Evolutionary conservation across 2,329 filamentous ascomycete genomes (phyloP), one percentile per base, ranked within the genome.

Genomic region (Biscogniauxia mediterranea): DNA sequence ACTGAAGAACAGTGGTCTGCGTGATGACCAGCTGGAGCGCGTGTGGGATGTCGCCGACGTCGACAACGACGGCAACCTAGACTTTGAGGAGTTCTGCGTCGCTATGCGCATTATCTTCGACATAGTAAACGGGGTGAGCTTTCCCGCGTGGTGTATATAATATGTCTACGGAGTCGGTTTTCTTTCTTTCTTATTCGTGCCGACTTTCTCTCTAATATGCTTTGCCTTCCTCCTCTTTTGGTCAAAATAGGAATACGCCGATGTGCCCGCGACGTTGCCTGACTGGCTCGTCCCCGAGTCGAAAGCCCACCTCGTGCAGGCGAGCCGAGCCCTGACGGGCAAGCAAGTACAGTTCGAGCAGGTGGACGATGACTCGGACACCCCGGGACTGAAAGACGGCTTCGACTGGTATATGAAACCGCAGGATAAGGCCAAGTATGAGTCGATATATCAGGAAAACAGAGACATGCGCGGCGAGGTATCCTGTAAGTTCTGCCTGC

Each of bases 391-490:
- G 64, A 96, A 96, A 75, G 93, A 97, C 77, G 94, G 94, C 13
- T 99, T 99, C 76, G 95, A 99, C 76, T 99, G 95, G 95, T 99
- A 99, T 80, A 99, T 99, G 92, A 93, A 88, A 62, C 95, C 95
- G 0, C 78, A 82, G 28, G 93, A 99, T 79, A 96, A 96, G 79
- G 75, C 86, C 66, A 98, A 97, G 78, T 99, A 99, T 79, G 93
- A 97, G 77, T 92, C 94, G 70, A 99, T 99, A 77, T 99, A 98
- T 79, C 90, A 90, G 66, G 93, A 96, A 71, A 96, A 93, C 79
- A 87, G 93, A 63, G 91, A 96, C 76, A 86, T 89, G 75, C 89
- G 93, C 56, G 95, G 95, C 66, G 92, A 96, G 72, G 84, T 93
- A 69, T 82, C 88, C 61, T 93, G 90, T 92, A 74, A 71, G 89